phyloP scores from a whole-genome alignment of 1,284 basidiomycete species.

The Sporisorium iseilematis-ciliati region DNA sequence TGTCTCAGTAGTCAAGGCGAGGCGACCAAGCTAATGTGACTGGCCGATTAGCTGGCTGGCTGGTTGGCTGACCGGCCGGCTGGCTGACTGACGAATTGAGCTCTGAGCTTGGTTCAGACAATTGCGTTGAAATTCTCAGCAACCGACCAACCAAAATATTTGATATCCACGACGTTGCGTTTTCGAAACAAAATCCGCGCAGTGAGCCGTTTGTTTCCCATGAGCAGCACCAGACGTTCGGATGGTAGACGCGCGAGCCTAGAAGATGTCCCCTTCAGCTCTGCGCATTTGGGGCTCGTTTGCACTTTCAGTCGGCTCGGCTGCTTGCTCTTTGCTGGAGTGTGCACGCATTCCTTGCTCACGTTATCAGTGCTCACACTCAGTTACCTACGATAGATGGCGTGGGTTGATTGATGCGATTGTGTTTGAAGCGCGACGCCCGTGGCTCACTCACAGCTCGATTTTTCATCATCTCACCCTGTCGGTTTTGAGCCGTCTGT shows the following conservation, averaged over 20 bases:
- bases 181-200: neutral
- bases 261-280: no score
- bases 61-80: neutral
- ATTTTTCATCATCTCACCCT: conserved; percentile 3
- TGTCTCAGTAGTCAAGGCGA: neutral
- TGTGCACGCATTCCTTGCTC: no score
- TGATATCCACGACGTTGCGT: conserved; percentile 14
- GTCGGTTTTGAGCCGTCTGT: neutral
- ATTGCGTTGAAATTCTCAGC: neutral
- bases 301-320: no score
- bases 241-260: neutral
- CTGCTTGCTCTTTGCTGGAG: no score
- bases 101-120: neutral
- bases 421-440: no score
- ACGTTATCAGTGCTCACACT: no score
- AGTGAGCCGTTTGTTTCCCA: no score
- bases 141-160: neutral
- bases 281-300: no score
- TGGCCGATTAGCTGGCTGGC: conserved; percentile 4
- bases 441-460: no score
- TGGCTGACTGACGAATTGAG: neutral
- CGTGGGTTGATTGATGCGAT: no score
- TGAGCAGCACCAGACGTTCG: no score
- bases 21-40: neutral
- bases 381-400: no score